A percentile compares a stretch with the other conserved stretches of the same genome.
These are phyloP conservation scores for Trematosphaeria pertusa DNA, from an alignment of 2,329 filamentous ascomycete species.

Conservation along the genomic window DNA sequence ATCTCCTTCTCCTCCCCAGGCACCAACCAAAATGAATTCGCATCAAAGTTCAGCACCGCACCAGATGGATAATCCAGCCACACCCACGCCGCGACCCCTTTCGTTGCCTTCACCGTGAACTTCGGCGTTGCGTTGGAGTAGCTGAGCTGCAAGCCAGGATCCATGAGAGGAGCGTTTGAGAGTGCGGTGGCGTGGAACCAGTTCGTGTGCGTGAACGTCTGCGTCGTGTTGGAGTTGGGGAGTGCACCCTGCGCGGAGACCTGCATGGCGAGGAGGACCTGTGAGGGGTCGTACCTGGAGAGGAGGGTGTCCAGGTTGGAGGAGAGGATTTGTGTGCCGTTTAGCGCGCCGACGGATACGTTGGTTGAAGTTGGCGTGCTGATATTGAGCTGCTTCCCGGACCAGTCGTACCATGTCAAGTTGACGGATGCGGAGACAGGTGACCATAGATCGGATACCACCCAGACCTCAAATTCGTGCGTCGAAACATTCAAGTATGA, in stretches of 20 bases:
- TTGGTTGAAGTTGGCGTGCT: conserved; percentile 39
- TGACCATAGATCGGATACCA: conserved; percentile 65
- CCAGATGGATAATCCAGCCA: conserved; percentile 62
- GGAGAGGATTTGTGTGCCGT: conserved; percentile 57
- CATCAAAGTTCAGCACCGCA: conserved; percentile 59
- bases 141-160: conserved; percentile 55
- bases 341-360: conserved; percentile 59
- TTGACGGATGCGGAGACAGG: conserved; percentile 54
- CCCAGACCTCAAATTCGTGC: conserved; percentile 61
- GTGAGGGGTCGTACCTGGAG: conserved; percentile 33
- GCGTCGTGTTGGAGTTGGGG: conserved; percentile 53
- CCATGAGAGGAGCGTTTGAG: conserved; percentile 54
- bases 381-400: conserved; percentile 53
- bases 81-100: conserved; percentile 60
- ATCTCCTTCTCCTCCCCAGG: conserved; percentile 55
- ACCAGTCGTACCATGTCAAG: conserved; percentile 61
- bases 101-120: conserved; percentile 58
- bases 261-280: conserved; percentile 55
- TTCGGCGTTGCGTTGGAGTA: conserved; percentile 38
- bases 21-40: conserved; percentile 61
- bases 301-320: conserved; percentile 48
- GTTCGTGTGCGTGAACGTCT: conserved; percentile 58
- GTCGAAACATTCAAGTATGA: conserved; percentile 62
- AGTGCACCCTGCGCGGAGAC: conserved; percentile 54
- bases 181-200: conserved; percentile 59